phyloP scores from a whole-genome alignment of 805 yeast genomes.

The Lachancea fermentati region DNA sequence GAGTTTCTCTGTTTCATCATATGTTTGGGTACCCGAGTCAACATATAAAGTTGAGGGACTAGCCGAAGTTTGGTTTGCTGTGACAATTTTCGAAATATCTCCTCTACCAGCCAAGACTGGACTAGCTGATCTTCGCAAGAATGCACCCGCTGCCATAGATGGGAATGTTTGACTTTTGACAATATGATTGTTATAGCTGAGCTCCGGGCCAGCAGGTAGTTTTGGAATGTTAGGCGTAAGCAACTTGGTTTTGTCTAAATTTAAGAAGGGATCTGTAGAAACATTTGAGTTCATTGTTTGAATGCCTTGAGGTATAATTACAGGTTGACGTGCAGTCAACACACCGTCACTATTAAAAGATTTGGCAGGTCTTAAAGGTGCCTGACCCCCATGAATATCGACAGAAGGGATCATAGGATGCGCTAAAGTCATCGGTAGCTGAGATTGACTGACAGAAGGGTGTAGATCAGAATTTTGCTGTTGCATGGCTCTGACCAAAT shows the following conservation, averaged over 20 bases:
- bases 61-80: conserved; percentile 7
- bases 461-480: conserved; percentile 6
- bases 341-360: too few species aligned
- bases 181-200: too few species aligned
- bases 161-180: too few species aligned
- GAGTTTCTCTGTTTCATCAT: neutral
- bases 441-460: conserved; percentile 4
- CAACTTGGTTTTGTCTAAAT: conserved; percentile 4
- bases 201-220: too few species aligned
- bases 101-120: conserved; percentile 5
- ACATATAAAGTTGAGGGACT: conserved; percentile 7
- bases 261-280: conserved; percentile 1
- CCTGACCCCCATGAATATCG: too few species aligned
- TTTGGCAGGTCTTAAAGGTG: too few species aligned
- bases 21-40: conserved; percentile 9
- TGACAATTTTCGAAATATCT: conserved; percentile 8
- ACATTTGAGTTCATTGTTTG: too few species aligned
- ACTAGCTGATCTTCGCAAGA: conserved; percentile 6
- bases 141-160: too few species aligned
- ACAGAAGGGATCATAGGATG: too few species aligned
- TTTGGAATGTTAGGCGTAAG: conserved; percentile 12
- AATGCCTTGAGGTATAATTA: too few species aligned
- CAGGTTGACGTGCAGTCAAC: too few species aligned
- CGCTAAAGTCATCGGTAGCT: neutral
- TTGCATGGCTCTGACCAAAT: conserved; percentile 27